Evolutionary conservation across 805 yeast species (phyloP).

Genomic region (Suhomyces pyralidae): DNA sequence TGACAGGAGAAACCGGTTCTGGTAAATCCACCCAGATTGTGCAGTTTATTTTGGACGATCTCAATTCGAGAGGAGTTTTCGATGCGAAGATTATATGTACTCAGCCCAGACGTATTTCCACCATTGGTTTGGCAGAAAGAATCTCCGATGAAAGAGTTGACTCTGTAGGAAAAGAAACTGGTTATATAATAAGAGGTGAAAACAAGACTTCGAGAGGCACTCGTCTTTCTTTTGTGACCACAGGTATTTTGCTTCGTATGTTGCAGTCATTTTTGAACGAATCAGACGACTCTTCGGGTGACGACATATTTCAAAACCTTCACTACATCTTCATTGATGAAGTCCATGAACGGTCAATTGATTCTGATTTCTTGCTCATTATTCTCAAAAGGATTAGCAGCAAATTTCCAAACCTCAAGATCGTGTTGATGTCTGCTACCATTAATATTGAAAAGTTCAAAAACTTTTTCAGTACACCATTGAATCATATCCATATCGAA

Average conservation of each 20-base stretch:
- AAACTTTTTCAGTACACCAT: constrained; percentile 53
- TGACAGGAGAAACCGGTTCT: constrained; percentile 97
- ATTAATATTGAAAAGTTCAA: constrained; percentile 69
- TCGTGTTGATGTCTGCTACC: constrained; percentile 92
- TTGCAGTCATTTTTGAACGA: constrained; percentile 52
- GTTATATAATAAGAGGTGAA: constrained; percentile 89
- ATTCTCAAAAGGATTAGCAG: constrained; percentile 61
- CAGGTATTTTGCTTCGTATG: constrained; percentile 88
- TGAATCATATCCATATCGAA: constrained; percentile 74
- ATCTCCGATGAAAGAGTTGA: constrained; percentile 78
- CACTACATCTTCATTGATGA: constrained; percentile 84
- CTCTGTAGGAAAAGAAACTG: constrained; percentile 70
- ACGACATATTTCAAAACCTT: constrained; percentile 48
- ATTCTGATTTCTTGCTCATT: constrained; percentile 79
- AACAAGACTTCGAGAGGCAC: constrained; percentile 61
- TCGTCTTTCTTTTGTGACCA: constrained; percentile 82
- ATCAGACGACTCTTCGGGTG: constrained; percentile 12
- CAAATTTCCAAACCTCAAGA: constrained; percentile 53
- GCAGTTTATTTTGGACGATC: constrained; percentile 77
- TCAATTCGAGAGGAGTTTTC: constrained; percentile 49
- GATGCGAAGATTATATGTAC: constrained; percentile 73
- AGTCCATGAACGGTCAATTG: constrained; percentile 95
- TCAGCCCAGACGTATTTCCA: constrained; percentile 94
- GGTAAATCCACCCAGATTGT: constrained; percentile 96
- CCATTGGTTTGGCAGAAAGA: constrained; percentile 91